Conservation (phyloP, 2,329 filamentous ascomycete species). For the Fusarium avenaceum region DNA sequence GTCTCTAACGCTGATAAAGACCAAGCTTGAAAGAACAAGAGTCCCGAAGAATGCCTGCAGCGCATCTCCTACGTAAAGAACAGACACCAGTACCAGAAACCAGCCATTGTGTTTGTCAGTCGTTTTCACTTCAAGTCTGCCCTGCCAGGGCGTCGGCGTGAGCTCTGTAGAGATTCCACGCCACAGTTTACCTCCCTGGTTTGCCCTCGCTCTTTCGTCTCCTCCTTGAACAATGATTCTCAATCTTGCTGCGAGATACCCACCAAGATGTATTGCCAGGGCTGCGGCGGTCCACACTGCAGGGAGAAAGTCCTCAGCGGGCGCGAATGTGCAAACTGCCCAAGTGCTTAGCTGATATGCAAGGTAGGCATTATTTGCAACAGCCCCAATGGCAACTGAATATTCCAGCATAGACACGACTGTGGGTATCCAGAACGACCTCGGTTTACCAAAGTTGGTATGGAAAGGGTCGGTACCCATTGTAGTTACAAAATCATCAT, state of each 20-base stretch:
- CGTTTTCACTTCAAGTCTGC: constrained; percentile 1
- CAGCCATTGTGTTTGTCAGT: neutral
- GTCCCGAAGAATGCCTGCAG: constrained; percentile 34
- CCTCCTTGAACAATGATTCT: neutral
- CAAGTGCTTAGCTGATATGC: constrained; percentile 29
- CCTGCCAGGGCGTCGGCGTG: constrained; percentile 13
- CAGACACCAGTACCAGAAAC: constrained; percentile 23
- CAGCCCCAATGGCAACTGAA: constrained; percentile 7
- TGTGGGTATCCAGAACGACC: neutral
- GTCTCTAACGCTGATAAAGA: constrained; percentile 36
- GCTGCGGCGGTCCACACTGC: constrained; percentile 20
- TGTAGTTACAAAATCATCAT: constrained; percentile 7
- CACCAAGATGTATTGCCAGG: constrained; percentile 4
- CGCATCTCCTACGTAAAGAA: constrained; percentile 25
- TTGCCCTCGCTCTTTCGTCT: neutral
- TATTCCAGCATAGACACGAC: constrained; percentile 18
- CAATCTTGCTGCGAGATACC: constrained; percentile 12
- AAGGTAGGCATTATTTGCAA: constrained; percentile 33
- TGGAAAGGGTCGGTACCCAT: constrained; percentile 19
- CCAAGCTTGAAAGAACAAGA: constrained; percentile 31
- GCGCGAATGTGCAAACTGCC: constrained; percentile 37
- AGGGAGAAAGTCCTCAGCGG: constrained; percentile 30
- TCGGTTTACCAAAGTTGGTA: neutral
- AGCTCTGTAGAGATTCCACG: constrained; percentile 7
- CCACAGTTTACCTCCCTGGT: neutral